Conservation (phyloP, 257 asterid genomes). For the Solanum sejunctum region DNA sequence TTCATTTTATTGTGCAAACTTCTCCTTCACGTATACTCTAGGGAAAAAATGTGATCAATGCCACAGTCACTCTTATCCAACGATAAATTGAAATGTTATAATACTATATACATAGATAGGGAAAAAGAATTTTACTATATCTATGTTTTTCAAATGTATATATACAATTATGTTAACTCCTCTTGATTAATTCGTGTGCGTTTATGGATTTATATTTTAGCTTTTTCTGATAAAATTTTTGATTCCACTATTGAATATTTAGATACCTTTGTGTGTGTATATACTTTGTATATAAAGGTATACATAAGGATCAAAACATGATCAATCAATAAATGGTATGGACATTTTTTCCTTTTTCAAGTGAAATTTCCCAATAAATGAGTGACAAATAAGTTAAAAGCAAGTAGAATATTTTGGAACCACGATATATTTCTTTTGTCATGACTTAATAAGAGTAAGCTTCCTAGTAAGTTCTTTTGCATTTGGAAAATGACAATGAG, state of each 20-base stretch:
- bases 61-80: neutral
- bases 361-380: neutral
- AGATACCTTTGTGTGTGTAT: neutral
- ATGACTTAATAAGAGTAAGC: neutral
- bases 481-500: neutral
- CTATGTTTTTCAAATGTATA: neutral
- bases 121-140: neutral
- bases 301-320: neutral
- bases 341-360: neutral
- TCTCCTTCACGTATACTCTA: neutral
- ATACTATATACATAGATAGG: neutral
- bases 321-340: neutral
- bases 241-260: fast-evolving
- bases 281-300: neutral
- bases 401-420: neutral
- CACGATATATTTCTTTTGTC: neutral
- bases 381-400: neutral
- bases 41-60: neutral
- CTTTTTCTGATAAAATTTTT: neutral
- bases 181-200: too few relatives aligned
- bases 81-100: neutral
- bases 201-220: neutral
- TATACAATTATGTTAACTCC: neutral
- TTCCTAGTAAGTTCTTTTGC: neutral
- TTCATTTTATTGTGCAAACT: neutral